phyloP scores from a whole-genome alignment of 352 stramenopile genomes.

The Globisporangium middletonii region DNA sequence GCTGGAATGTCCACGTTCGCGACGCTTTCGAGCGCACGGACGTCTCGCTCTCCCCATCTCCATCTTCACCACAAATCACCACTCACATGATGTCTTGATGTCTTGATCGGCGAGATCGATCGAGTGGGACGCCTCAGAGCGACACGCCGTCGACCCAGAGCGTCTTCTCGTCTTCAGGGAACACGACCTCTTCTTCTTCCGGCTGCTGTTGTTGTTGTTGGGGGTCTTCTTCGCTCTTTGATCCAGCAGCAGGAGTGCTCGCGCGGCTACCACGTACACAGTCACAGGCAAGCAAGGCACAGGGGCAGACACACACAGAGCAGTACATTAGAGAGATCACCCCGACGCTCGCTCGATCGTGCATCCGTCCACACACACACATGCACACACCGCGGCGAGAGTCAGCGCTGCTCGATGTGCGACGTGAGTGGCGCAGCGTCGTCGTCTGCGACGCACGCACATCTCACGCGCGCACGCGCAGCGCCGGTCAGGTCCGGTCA shows the following conservation, averaged over 20 bases:
- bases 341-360: no score
- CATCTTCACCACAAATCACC: no score
- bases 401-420: no score
- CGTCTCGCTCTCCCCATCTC: no score
- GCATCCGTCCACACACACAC: no score
- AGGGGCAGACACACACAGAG: no score
- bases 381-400: no score
- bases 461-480: neutral
- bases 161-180: slow-evolving; percentile 7
- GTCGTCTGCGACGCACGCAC: neutral
- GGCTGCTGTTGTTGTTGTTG: neutral
- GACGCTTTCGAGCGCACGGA: no score
- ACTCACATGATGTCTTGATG: neutral
- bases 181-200: neutral
- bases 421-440: no score
- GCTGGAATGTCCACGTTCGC: no score
- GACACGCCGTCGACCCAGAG: slow-evolving; percentile 13
- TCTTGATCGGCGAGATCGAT: neutral
- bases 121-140: slow-evolving; percentile 1
- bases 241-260: neutral
- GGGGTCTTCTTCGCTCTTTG: neutral
- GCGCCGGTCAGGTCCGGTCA: neutral
- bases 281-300: no score
- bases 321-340: neutral
- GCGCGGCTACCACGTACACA: neutral